Conservation (phyloP, 495 filamentous ascomycete genomes). For the Xylaria telfairii region DNA sequence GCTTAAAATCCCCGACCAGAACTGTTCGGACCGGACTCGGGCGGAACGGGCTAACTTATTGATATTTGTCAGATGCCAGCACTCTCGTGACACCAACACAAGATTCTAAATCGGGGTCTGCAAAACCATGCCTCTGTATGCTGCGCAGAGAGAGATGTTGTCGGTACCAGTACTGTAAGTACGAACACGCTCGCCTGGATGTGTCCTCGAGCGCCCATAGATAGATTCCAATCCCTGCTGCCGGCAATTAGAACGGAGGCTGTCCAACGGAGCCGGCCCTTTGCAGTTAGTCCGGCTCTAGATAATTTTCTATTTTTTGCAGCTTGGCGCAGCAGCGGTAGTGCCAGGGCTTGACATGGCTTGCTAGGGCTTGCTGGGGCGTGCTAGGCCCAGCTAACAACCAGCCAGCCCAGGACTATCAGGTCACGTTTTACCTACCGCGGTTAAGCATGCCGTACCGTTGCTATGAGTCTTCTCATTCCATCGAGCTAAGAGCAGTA, state of each 20-base stretch:
- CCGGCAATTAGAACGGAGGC: slow-evolving; percentile 17
- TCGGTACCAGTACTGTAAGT: background rate
- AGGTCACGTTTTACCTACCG: slow-evolving; percentile 2
- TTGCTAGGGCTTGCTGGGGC: background rate
- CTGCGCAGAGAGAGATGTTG: background rate
- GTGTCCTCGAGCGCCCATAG: slow-evolving; percentile 6
- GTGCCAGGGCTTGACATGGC: background rate
- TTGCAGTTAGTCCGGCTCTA: slow-evolving; percentile 2
- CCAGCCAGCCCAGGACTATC: slow-evolving; percentile 1
- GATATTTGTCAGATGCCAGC: slow-evolving; percentile 16
- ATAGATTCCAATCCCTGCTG: slow-evolving; percentile 3
- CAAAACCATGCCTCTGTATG: background rate
- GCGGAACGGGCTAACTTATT: background rate
- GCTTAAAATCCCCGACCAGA: background rate
- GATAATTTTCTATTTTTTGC: slow-evolving; percentile 18
- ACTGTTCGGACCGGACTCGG: slow-evolving; percentile 1
- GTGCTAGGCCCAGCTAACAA: background rate
- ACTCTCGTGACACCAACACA: background rate
- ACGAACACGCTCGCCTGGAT: background rate
- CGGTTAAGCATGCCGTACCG: background rate
- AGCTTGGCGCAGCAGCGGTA: slow-evolving; percentile 18
- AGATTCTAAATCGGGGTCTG: slow-evolving; percentile 8
- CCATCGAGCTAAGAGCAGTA: background rate
- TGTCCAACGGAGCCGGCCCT: slow-evolving; percentile 17
- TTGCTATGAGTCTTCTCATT: background rate